These are phyloP conservation scores for Ascocoryne sarcoides DNA, from an alignment of 2,329 filamentous ascomycete species.

Conservation along the genomic window DNA sequence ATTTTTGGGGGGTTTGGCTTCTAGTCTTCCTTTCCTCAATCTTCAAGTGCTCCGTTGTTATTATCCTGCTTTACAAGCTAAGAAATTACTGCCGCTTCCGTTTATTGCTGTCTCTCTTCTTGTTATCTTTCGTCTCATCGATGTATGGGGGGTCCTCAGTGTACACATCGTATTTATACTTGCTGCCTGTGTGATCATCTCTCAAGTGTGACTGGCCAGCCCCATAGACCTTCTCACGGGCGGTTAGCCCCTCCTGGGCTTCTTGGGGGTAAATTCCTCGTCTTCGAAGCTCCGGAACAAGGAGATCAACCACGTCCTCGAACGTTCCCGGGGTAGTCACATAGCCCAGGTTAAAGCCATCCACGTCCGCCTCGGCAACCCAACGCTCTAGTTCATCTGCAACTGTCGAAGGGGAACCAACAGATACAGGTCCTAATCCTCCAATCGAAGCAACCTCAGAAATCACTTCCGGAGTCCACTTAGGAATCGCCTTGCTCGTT, in stretches of 20 bases:
- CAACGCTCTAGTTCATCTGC: constrained; percentile 58
- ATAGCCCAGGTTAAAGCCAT: constrained; percentile 68
- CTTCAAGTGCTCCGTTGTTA: too few relatives aligned
- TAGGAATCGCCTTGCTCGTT: constrained; percentile 38
- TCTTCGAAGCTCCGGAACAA: constrained; percentile 54
- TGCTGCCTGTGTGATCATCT: constrained; percentile 48
- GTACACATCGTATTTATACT: constrained; percentile 55
- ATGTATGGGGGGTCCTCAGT: constrained; percentile 39
- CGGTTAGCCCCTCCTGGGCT: constrained; percentile 36
- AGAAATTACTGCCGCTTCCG: too few relatives aligned
- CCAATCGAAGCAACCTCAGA: constrained; percentile 61
- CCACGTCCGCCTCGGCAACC: constrained; percentile 60
- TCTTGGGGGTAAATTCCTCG: constrained; percentile 40
- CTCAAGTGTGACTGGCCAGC: constrained; percentile 47
- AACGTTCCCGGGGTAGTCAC: constrained; percentile 58
- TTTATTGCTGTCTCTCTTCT: background rate
- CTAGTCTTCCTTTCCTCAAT: too few relatives aligned
- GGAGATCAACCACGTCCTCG: constrained; percentile 55
- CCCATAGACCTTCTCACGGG: constrained; percentile 54
- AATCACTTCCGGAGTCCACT: constrained; percentile 63
- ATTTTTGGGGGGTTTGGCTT: too few relatives aligned
- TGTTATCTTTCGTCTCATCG: background rate
- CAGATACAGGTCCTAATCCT: constrained; percentile 48
- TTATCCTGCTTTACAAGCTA: too few relatives aligned
- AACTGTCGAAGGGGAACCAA: constrained; percentile 43